phyloP scores from a whole-genome alignment of 305 asterid species.

The Solanum hybrid region DNA sequence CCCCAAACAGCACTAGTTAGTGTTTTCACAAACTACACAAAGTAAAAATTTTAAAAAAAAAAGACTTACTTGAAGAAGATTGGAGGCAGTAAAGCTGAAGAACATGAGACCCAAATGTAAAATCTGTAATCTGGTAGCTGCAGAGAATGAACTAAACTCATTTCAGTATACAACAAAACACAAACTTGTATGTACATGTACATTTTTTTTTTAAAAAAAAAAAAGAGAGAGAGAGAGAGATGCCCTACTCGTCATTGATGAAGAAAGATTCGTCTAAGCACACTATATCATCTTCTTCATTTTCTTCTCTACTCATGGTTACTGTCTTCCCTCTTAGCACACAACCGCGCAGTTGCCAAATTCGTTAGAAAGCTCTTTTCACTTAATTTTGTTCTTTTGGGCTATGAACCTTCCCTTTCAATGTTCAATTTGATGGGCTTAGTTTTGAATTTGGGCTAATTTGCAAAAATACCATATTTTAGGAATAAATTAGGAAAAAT shows the following conservation, averaged over 20 bases:
- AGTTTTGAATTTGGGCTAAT: background rate
- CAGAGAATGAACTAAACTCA: constrained; percentile 14
- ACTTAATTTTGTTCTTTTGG: background rate
- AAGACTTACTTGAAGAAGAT: constrained; percentile 68
- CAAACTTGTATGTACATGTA: background rate
- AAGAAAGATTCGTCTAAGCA: constrained; percentile 80
- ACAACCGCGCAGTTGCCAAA: background rate
- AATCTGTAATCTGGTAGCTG: constrained; percentile 76
- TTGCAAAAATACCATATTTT: background rate
- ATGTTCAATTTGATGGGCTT: background rate
- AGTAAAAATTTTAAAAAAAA: background rate
- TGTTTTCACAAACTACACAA: background rate
- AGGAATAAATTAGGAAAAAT: too few species aligned
- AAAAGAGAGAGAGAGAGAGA: background rate
- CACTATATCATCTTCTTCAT: constrained; percentile 58
- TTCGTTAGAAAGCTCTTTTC: background rate
- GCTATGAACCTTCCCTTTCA: background rate
- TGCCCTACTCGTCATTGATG: constrained; percentile 57
- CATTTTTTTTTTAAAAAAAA: too few species aligned
- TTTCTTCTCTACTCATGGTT: constrained; percentile 7
- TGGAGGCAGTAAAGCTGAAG: constrained; percentile 82
- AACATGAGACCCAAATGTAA: constrained; percentile 74
- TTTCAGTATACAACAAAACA: background rate
- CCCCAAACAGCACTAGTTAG: background rate
- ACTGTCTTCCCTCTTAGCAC: background rate